Percentiles rank a stretch among this genome's conserved stretches.
Conservation (phyloP, 345 rosid species). For the Punica granatum region DNA sequence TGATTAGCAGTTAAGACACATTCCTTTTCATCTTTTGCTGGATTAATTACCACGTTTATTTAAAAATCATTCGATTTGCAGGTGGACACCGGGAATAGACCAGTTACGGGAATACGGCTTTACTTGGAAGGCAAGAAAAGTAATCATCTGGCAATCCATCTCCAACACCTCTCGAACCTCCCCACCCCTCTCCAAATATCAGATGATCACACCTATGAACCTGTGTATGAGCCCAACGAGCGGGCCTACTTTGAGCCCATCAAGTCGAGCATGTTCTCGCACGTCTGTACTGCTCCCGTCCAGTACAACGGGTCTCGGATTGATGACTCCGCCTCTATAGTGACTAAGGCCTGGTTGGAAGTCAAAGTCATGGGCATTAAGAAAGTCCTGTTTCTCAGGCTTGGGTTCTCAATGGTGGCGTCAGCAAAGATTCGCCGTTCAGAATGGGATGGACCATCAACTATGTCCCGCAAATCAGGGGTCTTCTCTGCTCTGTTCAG, state of each 20-base stretch:
- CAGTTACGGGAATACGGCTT: conserved; percentile 84
- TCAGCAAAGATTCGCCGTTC: conserved; percentile 62
- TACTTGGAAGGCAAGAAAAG: conserved; percentile 88
- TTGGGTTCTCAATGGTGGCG: conserved; percentile 71
- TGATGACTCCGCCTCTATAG: conserved; percentile 65
- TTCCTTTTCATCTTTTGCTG: too few relatives aligned
- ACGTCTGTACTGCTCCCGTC: conserved; percentile 84
- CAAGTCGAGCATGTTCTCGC: conserved; percentile 91
- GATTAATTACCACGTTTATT: neutral
- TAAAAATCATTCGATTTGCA: conserved; percentile 13
- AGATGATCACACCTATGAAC: conserved; percentile 50
- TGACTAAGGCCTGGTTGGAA: conserved; percentile 91
- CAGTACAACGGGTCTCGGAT: conserved; percentile 46
- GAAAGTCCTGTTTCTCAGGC: conserved; percentile 80
- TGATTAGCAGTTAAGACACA: too few relatives aligned
- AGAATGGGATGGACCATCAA: conserved; percentile 71
- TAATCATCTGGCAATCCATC: conserved; percentile 79
- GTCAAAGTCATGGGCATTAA: conserved; percentile 77
- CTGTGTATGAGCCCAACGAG: conserved; percentile 32
- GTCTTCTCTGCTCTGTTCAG: conserved; percentile 66
- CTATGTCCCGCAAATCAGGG: conserved; percentile 66
- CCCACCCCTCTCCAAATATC: conserved; percentile 56
- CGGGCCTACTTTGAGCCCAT: conserved; percentile 77
- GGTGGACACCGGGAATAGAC: conserved; percentile 79
- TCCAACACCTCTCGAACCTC: conserved; percentile 72